Base-by-base conservation (phyloP, 192 early-diverging fungal genomes). In the Paraglomus brasilianum region DNA sequence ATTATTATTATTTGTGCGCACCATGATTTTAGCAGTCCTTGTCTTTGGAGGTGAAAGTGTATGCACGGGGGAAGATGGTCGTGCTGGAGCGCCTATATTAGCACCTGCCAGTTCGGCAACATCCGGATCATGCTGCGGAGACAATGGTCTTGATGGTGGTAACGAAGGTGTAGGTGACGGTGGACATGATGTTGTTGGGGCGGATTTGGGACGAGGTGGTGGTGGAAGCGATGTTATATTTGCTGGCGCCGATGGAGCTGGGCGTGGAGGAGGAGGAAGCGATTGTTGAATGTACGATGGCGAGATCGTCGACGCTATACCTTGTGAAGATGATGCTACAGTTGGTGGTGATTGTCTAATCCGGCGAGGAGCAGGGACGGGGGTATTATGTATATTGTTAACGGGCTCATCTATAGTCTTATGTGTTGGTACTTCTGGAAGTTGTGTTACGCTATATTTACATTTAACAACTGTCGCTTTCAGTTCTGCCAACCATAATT, bases 401-500 rank as follows among this genome's bases (percentile, higher is more conserved):
- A 58, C 17, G 3, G 13, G 13, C 48, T 30, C 30, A 3, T 30
- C 30, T 30, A 30, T 30, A 45, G 45, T 7, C 41, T 48, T 1
- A 46, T 51, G 39, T 45, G 56, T 17, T 69, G 64, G 64, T 57
- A 72, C 14, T 45, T 69, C 1, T 62, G 73, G 49, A n/a, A 43
- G 42, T 56, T 53, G 50, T 42, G 17, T 8, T 17, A 13, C 3
- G 30, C 46, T 66, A 50, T 30, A 51, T 43, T 55, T 68, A 68
- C 66, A 68, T 55, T 68, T 68, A 30, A 55, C 51, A n/a, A 76
- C 78, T 6, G 62, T 76, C 1, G 69, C 73, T 39, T 80, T 80
- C 52, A 80, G 74, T 24, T 76, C 75, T 11, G 56, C 41, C 8
- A 80, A 52, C 78, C 78, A 80, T 13, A 36, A 40, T 45, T 75